Conservation (phyloP, 1,284 basidiomycete genomes). For the Puccinia horiana region DNA sequence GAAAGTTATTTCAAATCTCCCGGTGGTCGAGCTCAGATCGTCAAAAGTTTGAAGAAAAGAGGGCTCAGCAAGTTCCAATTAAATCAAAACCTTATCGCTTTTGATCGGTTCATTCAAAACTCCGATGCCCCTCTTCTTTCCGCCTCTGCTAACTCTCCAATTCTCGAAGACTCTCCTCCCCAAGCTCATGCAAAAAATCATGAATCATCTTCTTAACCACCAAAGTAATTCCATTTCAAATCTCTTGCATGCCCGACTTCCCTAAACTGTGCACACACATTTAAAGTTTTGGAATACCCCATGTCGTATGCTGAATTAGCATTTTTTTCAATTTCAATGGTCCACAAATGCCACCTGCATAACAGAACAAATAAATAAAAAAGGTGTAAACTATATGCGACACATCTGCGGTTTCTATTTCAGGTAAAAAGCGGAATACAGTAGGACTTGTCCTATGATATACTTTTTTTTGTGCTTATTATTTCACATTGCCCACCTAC, state of each 20-base stretch:
- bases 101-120: background rate
- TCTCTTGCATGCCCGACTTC: background rate
- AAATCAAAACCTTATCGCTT: background rate
- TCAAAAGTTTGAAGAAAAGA: conserved; percentile 5
- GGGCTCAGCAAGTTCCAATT: background rate
- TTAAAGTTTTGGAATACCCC: background rate
- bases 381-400: too few species aligned
- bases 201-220: background rate
- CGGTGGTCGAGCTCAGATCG: background rate
- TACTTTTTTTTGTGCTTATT: too few species aligned
- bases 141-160: background rate
- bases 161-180: background rate
- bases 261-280: background rate
- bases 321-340: too few species aligned
- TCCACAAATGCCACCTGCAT: too few species aligned
- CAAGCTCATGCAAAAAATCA: background rate
- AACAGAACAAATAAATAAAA: too few species aligned
- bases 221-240: background rate
- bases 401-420: too few species aligned
- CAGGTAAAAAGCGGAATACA: too few species aligned
- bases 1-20: conserved; percentile 11
- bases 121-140: background rate
- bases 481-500: too few species aligned
- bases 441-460: too few species aligned
- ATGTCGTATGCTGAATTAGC: too few species aligned